Percentiles rank a stretch among this genome's conserved stretches.
phyloP scores from a whole-genome alignment of 1,284 basidiomycete species.

The Stygiomarasmius scandens region DNA sequence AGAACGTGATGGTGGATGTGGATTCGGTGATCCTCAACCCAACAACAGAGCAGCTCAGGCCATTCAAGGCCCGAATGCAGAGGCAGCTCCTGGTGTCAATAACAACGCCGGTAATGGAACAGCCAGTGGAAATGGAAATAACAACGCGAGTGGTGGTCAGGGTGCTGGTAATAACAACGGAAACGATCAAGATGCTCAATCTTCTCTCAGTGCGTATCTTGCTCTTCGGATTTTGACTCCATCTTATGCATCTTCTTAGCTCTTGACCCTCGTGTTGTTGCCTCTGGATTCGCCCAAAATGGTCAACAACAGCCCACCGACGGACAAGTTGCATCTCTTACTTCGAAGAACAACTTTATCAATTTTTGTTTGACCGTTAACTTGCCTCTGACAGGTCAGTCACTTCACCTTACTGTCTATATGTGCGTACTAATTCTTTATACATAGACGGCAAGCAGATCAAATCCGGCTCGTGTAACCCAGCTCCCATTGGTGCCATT shows the following conservation, averaged over 20 bases:
- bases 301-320: conserved; percentile 26
- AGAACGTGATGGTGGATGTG: conserved; percentile 1
- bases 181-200: conserved; percentile 22
- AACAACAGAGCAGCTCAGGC: not conserved
- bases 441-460: conserved; percentile 37
- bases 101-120: not conserved
- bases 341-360: conserved; percentile 55
- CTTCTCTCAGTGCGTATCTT: conserved; percentile 29
- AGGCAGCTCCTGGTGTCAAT: conserved; percentile 1
- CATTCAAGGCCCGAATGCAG: conserved; percentile 1
- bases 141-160: not conserved
- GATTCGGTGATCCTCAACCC: not conserved
- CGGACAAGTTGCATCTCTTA: conserved; percentile 48
- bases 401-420: not conserved
- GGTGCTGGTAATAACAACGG: not conserved
- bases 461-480: conserved; percentile 25
- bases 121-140: not conserved
- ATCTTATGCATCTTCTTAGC: conserved; percentile 11
- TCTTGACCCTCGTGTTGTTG: conserved; percentile 38
- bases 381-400: conserved; percentile 33
- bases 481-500: conserved; percentile 46
- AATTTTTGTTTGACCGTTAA: conserved; percentile 38
- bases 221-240: not conserved
- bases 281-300: conserved; percentile 17
- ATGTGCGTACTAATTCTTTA: not conserved